Conservation (phyloP, 1,139 yeast genomes). For the Protomyces arabidopsidicola region DNA sequence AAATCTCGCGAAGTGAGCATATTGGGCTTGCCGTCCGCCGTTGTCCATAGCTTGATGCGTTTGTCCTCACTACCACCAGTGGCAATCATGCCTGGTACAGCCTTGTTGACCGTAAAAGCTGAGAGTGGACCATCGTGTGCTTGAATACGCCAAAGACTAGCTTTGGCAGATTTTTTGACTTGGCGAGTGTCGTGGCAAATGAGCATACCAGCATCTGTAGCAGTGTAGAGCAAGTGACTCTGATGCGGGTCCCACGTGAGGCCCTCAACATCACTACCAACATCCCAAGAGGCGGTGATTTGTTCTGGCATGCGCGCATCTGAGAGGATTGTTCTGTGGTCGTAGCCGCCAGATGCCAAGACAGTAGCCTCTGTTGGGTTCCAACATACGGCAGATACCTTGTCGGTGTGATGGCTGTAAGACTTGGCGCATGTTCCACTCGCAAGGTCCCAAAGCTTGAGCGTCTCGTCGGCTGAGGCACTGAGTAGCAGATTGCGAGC, state of each 20-base stretch:
- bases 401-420: constrained; percentile 57
- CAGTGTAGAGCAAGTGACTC: constrained; percentile 71
- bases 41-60: constrained; percentile 73
- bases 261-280: constrained; percentile 75
- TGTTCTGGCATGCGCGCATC: constrained; percentile 73
- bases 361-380: constrained; percentile 71
- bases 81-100: constrained; percentile 67
- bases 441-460: constrained; percentile 89
- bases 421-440: constrained; percentile 61
- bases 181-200: constrained; percentile 81
- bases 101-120: constrained; percentile 63
- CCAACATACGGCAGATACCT: constrained; percentile 87
- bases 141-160: constrained; percentile 89
- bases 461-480: constrained; percentile 91
- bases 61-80: constrained; percentile 84
- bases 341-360: constrained; percentile 88
- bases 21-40: constrained; percentile 59
- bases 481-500: constrained; percentile 87
- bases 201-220: constrained; percentile 87
- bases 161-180: constrained; percentile 32
- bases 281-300: constrained; percentile 61
- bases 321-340: constrained; percentile 67
- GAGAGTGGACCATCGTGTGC: constrained; percentile 96
- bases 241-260: constrained; percentile 59
- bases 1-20: constrained; percentile 90